Conservation (phyloP, 192 early-diverging fungal species). For the Physocladia obscura region DNA sequence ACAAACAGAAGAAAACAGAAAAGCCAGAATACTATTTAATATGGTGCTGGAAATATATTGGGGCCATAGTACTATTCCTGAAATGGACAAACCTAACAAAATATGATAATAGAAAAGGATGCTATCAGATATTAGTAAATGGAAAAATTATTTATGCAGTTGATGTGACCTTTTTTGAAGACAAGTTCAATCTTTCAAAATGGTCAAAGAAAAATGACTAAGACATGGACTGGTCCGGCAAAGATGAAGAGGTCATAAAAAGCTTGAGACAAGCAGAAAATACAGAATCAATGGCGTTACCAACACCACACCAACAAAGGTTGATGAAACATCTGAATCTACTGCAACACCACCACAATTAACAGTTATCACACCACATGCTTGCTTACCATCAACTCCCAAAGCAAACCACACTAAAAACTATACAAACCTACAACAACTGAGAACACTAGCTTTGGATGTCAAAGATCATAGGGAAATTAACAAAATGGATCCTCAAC, state of each 20-base stretch:
- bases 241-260: background rate
- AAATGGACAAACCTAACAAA: too few species aligned
- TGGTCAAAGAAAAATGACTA: background rate
- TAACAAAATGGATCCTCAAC: too few species aligned
- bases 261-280: background rate
- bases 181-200: background rate
- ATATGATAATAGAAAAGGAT: background rate
- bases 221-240: background rate
- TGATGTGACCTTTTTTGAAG: slow-evolving; percentile 3
- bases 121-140: background rate
- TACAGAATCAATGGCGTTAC: background rate
- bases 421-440: too few species aligned
- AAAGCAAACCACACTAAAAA: too few species aligned
- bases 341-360: background rate
- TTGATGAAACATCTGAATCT: background rate
- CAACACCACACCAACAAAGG: background rate
- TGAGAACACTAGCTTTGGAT: too few species aligned
- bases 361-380: too few species aligned
- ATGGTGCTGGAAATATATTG: too few species aligned
- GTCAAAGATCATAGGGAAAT: too few species aligned
- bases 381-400: too few species aligned
- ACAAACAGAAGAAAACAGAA: too few species aligned
- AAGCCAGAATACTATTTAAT: too few species aligned
- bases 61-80: too few species aligned
- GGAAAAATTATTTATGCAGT: background rate